Conservation (phyloP, 345 rosid species). For the Eucalyptus sp. region DNA sequence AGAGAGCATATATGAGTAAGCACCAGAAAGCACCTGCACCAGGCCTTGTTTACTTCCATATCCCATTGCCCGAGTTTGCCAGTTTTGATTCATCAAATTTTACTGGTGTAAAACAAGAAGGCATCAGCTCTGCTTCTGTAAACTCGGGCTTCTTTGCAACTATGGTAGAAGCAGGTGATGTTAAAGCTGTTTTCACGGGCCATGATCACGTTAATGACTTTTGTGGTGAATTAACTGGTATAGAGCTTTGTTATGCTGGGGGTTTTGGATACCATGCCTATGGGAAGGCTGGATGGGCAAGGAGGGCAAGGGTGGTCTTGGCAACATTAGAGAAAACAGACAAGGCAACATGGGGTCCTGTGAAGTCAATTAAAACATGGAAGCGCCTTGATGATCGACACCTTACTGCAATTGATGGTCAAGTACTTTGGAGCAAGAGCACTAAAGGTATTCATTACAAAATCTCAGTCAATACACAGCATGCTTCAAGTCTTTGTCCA, state of each 20-base stretch:
- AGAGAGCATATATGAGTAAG: constrained; percentile 49
- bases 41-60: constrained; percentile 85
- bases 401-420: constrained; percentile 49
- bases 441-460: constrained; percentile 20
- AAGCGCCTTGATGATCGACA: constrained; percentile 75
- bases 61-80: constrained; percentile 74
- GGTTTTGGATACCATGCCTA: constrained; percentile 96
- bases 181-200: constrained; percentile 79
- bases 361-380: constrained; percentile 81
- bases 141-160: constrained; percentile 90
- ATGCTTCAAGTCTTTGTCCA: neutral
- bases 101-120: constrained; percentile 70
- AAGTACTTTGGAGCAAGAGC: constrained; percentile 69
- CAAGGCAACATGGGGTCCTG: constrained; percentile 56
- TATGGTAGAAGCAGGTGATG: constrained; percentile 70
- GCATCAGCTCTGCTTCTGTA: constrained; percentile 48
- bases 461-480: neutral
- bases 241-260: constrained; percentile 88
- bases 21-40: constrained; percentile 69
- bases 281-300: constrained; percentile 83
- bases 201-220: constrained; percentile 91
- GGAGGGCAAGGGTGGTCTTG: constrained; percentile 71
- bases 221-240: constrained; percentile 51
- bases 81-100: constrained; percentile 41
- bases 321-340: constrained; percentile 56